Percentiles rank a stretch among this genome's conserved stretches.
Conservation (phyloP, 305 asterid species). For the Fraxinus nigra region DNA sequence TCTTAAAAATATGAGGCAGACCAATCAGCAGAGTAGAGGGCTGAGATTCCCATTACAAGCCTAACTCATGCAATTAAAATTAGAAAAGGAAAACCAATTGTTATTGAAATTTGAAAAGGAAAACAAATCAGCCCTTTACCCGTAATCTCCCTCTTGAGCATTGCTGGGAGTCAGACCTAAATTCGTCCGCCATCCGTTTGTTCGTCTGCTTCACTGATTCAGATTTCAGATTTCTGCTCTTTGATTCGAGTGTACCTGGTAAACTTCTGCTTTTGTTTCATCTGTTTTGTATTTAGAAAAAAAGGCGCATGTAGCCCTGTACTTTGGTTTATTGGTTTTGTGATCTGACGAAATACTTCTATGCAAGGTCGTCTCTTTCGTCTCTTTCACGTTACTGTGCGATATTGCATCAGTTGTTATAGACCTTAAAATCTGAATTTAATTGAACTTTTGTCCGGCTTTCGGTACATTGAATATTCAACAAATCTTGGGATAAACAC, state of each 20-base stretch:
- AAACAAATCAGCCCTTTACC: no score
- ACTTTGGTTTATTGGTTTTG: not conserved
- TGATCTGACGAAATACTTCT: not conserved
- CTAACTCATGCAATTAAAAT: no score
- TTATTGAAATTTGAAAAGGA: no score
- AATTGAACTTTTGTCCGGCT: not conserved
- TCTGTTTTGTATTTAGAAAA: not conserved
- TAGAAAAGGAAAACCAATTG: no score
- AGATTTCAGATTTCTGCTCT: no score
- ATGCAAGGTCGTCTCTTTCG: not conserved
- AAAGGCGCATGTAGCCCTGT: not conserved
- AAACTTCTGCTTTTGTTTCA: slow-evolving; percentile 18
- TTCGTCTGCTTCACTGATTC: no score
- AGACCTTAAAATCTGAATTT: not conserved
- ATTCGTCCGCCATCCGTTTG: no score
- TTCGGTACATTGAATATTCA: not conserved
- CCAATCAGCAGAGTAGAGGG: no score
- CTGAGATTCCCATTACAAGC: no score
- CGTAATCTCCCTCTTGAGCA: no score
- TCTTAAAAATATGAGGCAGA: no score
- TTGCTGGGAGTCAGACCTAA: no score
- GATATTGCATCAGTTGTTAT: not conserved
- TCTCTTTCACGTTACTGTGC: not conserved
- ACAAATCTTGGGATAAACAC: not conserved
- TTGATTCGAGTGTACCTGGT: slow-evolving; percentile 83